Conservation (phyloP, 139 green algal genomes). For the Ettlia oleoabundans region DNA sequence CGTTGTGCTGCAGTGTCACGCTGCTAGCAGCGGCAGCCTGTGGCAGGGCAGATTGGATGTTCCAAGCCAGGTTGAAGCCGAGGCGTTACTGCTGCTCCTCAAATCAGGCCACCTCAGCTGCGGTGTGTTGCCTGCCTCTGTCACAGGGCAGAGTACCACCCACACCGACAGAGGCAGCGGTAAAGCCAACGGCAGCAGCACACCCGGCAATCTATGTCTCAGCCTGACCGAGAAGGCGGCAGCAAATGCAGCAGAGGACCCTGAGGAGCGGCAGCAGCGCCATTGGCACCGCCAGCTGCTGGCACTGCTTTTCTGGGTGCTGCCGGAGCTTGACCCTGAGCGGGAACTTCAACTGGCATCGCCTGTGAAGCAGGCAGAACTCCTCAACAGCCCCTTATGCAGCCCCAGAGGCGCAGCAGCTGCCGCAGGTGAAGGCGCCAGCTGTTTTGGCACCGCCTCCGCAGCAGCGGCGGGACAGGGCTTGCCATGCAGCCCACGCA, state of each 20-base stretch:
- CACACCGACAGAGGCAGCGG: too few species aligned
- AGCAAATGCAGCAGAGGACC: not conserved
- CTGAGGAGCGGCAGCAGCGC: constrained; percentile 25
- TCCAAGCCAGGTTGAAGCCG: not conserved
- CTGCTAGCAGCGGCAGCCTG: not conserved
- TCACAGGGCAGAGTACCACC: too few species aligned
- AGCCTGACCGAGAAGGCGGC: constrained; percentile 6
- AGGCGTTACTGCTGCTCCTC: not conserved
- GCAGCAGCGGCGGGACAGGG: not conserved
- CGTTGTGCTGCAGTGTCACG: not conserved
- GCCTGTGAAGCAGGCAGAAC: not conserved
- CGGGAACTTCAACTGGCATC: not conserved
- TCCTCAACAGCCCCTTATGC: constrained; percentile 6
- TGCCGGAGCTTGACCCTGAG: constrained; percentile 15
- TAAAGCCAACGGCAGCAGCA: not conserved
- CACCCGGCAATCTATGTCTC: not conserved
- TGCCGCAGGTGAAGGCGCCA: not conserved
- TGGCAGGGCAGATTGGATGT: not conserved
- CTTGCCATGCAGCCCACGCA: too few species aligned
- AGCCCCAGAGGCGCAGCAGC: not conserved
- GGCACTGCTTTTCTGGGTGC: constrained; percentile 13
- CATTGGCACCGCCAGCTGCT: constrained; percentile 6
- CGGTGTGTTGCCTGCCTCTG: too few species aligned
- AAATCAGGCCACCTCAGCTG: not conserved
- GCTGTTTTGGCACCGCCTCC: not conserved